Base-by-base conservation (phyloP, 1,139 yeast species). In the Candida anutae region DNA sequence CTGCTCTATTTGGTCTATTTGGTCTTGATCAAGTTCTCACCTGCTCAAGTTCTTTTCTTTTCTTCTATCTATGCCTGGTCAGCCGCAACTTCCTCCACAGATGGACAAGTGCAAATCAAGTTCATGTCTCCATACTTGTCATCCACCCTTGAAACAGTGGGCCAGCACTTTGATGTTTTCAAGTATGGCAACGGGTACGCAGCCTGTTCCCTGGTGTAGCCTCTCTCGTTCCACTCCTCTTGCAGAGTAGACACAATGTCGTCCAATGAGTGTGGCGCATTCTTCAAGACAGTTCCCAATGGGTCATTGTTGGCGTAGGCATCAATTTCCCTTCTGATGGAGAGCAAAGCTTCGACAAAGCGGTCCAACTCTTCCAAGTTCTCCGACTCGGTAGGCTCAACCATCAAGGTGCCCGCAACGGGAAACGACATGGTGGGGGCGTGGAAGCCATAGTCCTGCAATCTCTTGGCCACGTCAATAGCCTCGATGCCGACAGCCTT, bases 371-470 rank as follows among this genome's bases (percentile, higher is more conserved):
- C 98, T 31, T 68, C 82, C 48, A 81, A 61, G 49, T 85, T 77
- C 60, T 90, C 98, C 14, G 93, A 79, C 58, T 90, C 98, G 4
- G 98, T 90, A 34, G 98, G 98, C 60, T 90, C 98, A 40, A 90
- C 78, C 98, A 90, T 90, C 43, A 90, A 69, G 3, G 98, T 90
- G 36, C 94, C 94, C 9, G 96, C 88, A 29, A 90, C 95, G 14
- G 98, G 98, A 83, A 93, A 90, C 2, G 97, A 90, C 85, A 90
- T 78, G 27, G 98, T 90, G 41, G 98, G 98, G 1, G 96, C 96
- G 56, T 90, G 98, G 77, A 90, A 90, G 2, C 97, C 96, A 52
- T 88, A 90, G 59, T 90, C 98, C 58, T 90, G 97, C 37, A 90
- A 71, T 56, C 98, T 76, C 65, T 90, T 90, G 35, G 98, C 97